Evolutionary conservation across 1,139 yeast genomes (phyloP).

Genomic region (Chernovozyma sophiae-reginae): DNA sequence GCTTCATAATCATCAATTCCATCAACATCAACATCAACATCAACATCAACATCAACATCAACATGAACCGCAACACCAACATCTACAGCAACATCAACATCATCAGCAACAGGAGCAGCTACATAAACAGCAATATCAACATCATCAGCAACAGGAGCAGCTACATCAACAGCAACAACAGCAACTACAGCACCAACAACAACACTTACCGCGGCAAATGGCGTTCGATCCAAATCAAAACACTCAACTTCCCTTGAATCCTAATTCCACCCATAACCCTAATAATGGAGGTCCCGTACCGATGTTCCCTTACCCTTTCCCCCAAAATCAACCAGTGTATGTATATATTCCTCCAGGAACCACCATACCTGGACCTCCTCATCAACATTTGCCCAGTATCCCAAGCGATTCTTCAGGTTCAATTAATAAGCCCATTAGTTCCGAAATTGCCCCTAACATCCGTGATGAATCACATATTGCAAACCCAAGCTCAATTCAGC

Average conservation of each 20-base stretch:
- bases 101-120: slow-evolving; percentile 4
- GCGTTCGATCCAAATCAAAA: background rate
- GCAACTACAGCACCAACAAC: background rate
- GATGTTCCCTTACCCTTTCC: slow-evolving; percentile 1
- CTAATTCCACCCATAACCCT: background rate
- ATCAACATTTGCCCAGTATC: background rate
- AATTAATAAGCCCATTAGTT: background rate
- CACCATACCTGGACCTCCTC: slow-evolving; percentile 5
- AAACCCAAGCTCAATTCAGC: background rate
- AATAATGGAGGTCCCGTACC: background rate
- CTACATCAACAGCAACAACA: background rate
- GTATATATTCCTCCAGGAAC: slow-evolving; percentile 2
- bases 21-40: slow-evolving; percentile 6
- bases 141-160: background rate
- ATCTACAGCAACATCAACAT: slow-evolving; percentile 4
- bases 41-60: slow-evolving; percentile 3
- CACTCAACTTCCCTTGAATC: background rate
- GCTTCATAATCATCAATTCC: slow-evolving; percentile 3
- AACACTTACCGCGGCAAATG: background rate
- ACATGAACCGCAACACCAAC: slow-evolving; percentile 2
- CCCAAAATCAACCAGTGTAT: slow-evolving; percentile 4
- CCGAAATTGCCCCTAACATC: background rate
- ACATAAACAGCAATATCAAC: background rate
- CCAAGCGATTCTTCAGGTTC: background rate
- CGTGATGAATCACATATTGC: background rate